A percentile compares a stretch with the other conserved stretches of the same genome.
phyloP scores from a whole-genome alignment of 139 green algal species.

The Pleodorina starrii region DNA sequence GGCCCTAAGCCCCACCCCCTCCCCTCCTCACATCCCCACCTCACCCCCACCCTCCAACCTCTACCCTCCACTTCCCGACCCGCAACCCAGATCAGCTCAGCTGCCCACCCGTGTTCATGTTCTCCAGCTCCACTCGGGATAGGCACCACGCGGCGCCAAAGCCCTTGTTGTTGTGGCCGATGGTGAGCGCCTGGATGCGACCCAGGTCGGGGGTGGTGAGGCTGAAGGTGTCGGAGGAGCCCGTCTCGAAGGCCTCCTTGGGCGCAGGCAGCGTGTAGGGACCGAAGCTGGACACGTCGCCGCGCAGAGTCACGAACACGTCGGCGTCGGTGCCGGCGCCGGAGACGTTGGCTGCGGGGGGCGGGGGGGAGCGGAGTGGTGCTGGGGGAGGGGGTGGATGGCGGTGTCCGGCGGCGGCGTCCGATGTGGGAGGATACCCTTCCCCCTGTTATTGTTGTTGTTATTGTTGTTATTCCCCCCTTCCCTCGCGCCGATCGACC shows the following conservation, averaged over 20 bases:
- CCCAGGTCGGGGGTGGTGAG: slow-evolving; percentile 66
- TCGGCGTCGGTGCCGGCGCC: slow-evolving; percentile 75
- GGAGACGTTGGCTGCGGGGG: slow-evolving; percentile 38
- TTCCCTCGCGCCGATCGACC: too few relatives aligned
- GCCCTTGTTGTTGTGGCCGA: slow-evolving; percentile 72
- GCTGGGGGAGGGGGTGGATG: not conserved
- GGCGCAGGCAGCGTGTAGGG: slow-evolving; percentile 64
- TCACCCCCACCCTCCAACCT: too few relatives aligned
- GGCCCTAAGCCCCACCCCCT: too few relatives aligned
- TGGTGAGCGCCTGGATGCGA: slow-evolving; percentile 58
- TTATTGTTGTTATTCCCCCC: too few relatives aligned
- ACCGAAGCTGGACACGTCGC: slow-evolving; percentile 55
- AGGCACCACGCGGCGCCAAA: slow-evolving; percentile 69
- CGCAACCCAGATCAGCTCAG: too few relatives aligned
- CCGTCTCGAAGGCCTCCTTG: slow-evolving; percentile 69
- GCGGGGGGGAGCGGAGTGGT: not conserved
- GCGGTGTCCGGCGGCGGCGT: too few relatives aligned
- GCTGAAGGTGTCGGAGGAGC: slow-evolving; percentile 67
- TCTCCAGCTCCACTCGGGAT: slow-evolving; percentile 58
- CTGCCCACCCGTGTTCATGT: slow-evolving; percentile 41
- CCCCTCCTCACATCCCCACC: too few relatives aligned
- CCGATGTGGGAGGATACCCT: too few relatives aligned
- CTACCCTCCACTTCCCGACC: not conserved
- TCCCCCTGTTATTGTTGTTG: too few relatives aligned
- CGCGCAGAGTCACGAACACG: slow-evolving; percentile 62